Percentiles rank a stretch among this genome's conserved stretches.
These are phyloP conservation scores for Ogataea trehaloabstinens DNA, from an alignment of 805 yeast genomes.

Conservation along the genomic window DNA sequence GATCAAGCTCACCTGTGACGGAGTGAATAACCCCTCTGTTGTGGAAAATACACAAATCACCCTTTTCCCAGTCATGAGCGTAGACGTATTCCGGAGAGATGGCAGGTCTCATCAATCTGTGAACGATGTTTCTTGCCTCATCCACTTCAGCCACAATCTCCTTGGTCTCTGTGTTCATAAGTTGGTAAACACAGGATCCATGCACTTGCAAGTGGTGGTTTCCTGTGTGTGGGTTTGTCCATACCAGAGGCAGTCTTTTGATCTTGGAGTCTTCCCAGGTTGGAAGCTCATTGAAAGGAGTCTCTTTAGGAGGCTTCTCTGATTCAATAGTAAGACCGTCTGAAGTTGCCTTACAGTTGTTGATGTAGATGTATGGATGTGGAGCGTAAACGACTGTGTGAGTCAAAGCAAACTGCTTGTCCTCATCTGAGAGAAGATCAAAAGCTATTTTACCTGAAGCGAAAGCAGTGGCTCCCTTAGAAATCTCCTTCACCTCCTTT, in stretches of 20 bases:
- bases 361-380: slow-evolving; percentile 84
- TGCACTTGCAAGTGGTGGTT: slow-evolving; percentile 83
- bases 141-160: slow-evolving; percentile 60
- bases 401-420: slow-evolving; percentile 67
- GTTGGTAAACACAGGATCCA: slow-evolving; percentile 78
- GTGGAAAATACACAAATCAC: slow-evolving; percentile 82
- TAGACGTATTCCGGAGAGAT: slow-evolving; percentile 71
- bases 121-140: slow-evolving; percentile 71
- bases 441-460: slow-evolving; percentile 83
- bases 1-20: slow-evolving; percentile 83
- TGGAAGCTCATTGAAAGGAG: slow-evolving; percentile 65
- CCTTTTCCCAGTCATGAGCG: slow-evolving; percentile 80
- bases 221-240: slow-evolving; percentile 89
- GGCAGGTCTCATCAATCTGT: slow-evolving; percentile 81
- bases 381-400: slow-evolving; percentile 90
- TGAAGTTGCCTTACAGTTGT: slow-evolving; percentile 75
- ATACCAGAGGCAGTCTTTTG: slow-evolving; percentile 78
- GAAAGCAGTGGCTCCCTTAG: slow-evolving; percentile 89
- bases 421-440: slow-evolving; percentile 61
- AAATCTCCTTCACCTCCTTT: slow-evolving; percentile 60
- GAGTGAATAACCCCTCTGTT: slow-evolving; percentile 92
- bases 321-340: slow-evolving; percentile 86
- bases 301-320: slow-evolving; percentile 63
- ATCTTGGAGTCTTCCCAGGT: slow-evolving; percentile 79
- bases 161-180: slow-evolving; percentile 54